Evolutionary conservation across 768 basidiomycete genomes (phyloP), one percentile per base, ranked within the genome.

Genomic region (Boletales sp.): DNA sequence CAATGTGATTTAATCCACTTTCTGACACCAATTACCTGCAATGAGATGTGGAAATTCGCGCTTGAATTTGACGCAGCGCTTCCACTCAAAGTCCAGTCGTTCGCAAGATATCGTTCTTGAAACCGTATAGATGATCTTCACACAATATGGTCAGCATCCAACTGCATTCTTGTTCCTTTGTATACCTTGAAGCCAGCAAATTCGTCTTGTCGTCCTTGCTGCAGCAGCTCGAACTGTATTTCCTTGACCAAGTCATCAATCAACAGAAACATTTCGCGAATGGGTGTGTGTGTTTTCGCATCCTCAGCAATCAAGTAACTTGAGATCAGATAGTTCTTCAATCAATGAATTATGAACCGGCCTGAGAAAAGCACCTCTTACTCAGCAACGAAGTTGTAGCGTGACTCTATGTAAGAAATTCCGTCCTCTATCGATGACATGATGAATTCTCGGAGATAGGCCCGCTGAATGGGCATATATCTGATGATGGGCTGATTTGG

Each of bases 11-110:
- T 3, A 24, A 36, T 36, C 7, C 35, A 36, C 15, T n/a, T 24
- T 35, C 24, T 15, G 10, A 15, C 24, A 47, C 58, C 7, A 48
- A 57, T 37, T 27, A 71, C 76, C 76, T 7, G 69, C 73, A 27
- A 78, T 71, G 15, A 78, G 62, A 48, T 74, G 64, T 34, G 76
- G 78, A 54, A 73, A 77, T 49, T 74, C 71, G 50, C 70, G 60
- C 57, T 77, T 78, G 40, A 78, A 63, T 19, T 56, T 58, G 12
- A 76, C 59, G 37, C 76, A 74, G 15, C 76, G 75, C 40, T 73
- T 74, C 30, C 71, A 56, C 48, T 73, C 72, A 67, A 62, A 70
- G 37, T 73, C 68, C n/a, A 79, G 60, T 36, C 68, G 66, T 30
- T 74, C 71, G 19, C 63, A 57, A 15, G 69, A 54, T 37, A 74